Evolutionary conservation across 371 early-diverging fungal species (phyloP), one percentile per base, ranked within the genome.

Genomic region (Gilbertella persicaria): DNA sequence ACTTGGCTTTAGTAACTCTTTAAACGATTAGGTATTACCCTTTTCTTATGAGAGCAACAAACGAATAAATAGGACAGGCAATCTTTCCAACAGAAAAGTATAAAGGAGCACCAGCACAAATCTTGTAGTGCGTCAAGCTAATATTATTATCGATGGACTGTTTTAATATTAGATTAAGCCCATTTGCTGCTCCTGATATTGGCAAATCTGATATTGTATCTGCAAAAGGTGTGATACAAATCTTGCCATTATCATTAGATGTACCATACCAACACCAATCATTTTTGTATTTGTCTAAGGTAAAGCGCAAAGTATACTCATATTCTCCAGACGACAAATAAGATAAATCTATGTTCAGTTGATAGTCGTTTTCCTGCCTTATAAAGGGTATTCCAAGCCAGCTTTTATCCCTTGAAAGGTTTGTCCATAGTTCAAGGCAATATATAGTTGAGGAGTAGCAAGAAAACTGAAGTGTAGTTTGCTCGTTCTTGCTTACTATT

Each of bases 381-480:
- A 21, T 43, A 30, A 62, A 58, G 7, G 45, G 49, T 26, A 57
- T 23, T 8, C 23, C 37, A 9, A 6, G 30, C 63, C 63, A 62
- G 10, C 40, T 25, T 8, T 28, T 30, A 1, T 29, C 5, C 4
- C 12, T 8, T 2, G 63, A 38, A n/a, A 62, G 33, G 28, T 56
- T 62, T 7, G 53, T 49, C 63, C 63, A 62, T 36, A 62, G 16
- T 17, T 62, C 63, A 24, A 59, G n/a, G n/a, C n/a, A n/a, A n/a
- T 41, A n/a, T n/a, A n/a, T n/a, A n/a, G n/a, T n/a, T n/a, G n/a
- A n/a, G n/a, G n/a, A n/a, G n/a, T n/a, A n/a, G n/a, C n/a, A n/a
- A n/a, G n/a, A n/a, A n/a, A n/a, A n/a, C n/a, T n/a, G n/a, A n/a
- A n/a, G n/a, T n/a, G n/a, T n/a, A n/a, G n/a, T n/a, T n/a, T n/a